Percentiles rank a stretch among this genome's conserved stretches.
Evolutionary conservation across 225 moss, liverwort and hornwort species (phyloP).

Genomic region (Polytrichum formosum): DNA sequence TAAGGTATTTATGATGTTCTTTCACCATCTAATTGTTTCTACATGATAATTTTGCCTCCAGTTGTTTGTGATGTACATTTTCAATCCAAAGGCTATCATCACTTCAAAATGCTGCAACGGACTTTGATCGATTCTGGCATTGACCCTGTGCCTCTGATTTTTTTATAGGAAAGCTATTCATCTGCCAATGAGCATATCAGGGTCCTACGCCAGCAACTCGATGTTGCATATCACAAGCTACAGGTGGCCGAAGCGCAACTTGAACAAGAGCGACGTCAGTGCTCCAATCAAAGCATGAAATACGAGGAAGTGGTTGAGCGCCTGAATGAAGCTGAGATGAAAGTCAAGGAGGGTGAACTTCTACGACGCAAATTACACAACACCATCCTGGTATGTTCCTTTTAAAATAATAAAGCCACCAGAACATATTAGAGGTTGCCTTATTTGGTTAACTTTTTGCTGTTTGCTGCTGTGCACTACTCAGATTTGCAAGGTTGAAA

Average conservation of each 20-base stretch:
- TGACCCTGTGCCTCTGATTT: not conserved
- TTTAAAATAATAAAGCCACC: no score
- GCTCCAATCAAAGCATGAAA: conserved; percentile 55
- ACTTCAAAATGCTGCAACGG: no score
- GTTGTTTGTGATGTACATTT: no score
- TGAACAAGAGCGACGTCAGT: conserved; percentile 64
- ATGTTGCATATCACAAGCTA: conserved; percentile 70
- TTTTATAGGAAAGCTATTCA: conserved; percentile 69
- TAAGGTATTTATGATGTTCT: no score
- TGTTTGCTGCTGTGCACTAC: no score
- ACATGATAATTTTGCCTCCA: no score
- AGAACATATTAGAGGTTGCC: no score
- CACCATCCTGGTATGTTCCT: conserved; percentile 63
- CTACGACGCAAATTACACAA: conserved; percentile 89
- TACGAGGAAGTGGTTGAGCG: conserved; percentile 55
- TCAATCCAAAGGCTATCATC: no score
- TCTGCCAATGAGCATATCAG: conserved; percentile 76
- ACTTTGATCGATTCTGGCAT: not conserved
- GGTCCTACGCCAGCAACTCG: conserved; percentile 74
- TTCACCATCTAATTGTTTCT: no score
- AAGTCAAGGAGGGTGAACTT: conserved; percentile 79
- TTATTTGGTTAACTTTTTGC: no score
- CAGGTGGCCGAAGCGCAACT: conserved; percentile 78
- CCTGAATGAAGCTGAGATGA: conserved; percentile 70
- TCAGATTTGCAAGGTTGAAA: no score